Evolutionary conservation across 768 basidiomycete genomes (phyloP).

Genomic region (Coprinopsis strossmayeri): DNA sequence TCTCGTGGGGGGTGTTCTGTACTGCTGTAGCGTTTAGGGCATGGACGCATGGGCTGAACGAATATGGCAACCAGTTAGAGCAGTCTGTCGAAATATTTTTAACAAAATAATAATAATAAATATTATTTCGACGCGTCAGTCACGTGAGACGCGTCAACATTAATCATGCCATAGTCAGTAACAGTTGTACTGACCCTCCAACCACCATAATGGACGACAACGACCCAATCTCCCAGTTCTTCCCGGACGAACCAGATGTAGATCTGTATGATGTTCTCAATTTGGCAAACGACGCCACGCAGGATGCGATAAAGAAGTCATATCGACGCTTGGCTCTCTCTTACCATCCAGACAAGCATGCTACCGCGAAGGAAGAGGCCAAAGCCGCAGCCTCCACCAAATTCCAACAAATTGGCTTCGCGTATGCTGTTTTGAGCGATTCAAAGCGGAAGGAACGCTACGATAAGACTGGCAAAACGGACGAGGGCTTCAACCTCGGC

Average conservation of each 20-base stretch:
- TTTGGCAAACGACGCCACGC: constrained; percentile 44
- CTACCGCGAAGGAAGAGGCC: constrained; percentile 47
- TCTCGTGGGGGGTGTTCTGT: constrained; percentile 45
- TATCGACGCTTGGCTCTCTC: constrained; percentile 80
- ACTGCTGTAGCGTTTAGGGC: constrained; percentile 49
- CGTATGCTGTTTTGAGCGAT: constrained; percentile 85
- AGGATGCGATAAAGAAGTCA: constrained; percentile 71
- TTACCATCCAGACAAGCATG: constrained; percentile 90
- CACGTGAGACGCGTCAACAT: constrained; percentile 4
- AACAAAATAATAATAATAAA: too few relatives aligned
- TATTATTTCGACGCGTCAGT: neutral
- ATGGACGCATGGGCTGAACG: constrained; percentile 40
- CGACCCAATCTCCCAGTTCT: constrained; percentile 72
- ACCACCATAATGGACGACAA: constrained; percentile 52
- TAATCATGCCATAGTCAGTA: neutral
- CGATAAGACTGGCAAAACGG: constrained; percentile 80
- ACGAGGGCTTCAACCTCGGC: constrained; percentile 65
- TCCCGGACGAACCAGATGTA: constrained; percentile 63
- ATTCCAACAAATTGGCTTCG: constrained; percentile 93
- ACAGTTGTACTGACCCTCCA: neutral
- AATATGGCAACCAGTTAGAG: constrained; percentile 19
- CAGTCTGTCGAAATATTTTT: constrained; percentile 10
- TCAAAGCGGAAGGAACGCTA: constrained; percentile 69
- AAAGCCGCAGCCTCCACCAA: constrained; percentile 65
- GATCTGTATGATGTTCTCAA: constrained; percentile 75